Evolutionary conservation across 495 filamentous ascomycete species (phyloP).

Genomic region (Ramalina peruviana): DNA sequence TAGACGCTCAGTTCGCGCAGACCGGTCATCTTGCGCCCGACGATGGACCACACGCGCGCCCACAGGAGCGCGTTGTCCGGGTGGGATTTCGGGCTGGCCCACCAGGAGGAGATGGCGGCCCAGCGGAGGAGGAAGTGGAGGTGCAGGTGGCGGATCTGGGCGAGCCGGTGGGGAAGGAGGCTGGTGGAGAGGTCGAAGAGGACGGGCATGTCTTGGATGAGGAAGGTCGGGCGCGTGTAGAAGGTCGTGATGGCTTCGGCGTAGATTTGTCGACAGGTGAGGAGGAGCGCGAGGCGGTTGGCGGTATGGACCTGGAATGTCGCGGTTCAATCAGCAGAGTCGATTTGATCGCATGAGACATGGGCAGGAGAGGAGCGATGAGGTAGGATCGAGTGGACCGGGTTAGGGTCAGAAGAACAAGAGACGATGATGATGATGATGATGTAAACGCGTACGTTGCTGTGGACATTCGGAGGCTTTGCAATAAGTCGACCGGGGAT

Average conservation of each 20-base stretch:
- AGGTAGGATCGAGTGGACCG: background rate
- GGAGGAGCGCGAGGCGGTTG: constrained; percentile 19
- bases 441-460: background rate
- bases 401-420: too few species aligned
- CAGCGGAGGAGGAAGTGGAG: constrained; percentile 1
- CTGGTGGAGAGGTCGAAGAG: background rate
- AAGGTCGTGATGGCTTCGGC: constrained; percentile 23
- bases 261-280: constrained; percentile 30
- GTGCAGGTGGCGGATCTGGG: background rate
- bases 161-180: background rate
- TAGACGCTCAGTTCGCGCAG: background rate
- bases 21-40: background rate
- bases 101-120: background rate
- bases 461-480: background rate
- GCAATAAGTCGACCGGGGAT: background rate
- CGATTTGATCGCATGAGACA: background rate
- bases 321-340: background rate
- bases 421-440: too few species aligned
- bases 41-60: background rate
- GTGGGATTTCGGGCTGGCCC: background rate
- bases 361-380: background rate
- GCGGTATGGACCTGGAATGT: background rate
- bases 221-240: constrained; percentile 14
- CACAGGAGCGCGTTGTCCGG: background rate
- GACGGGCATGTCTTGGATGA: background rate